These are phyloP conservation scores for Gossypium rotundifolium DNA, from an alignment of 345 rosid species.

Conservation along the genomic window DNA sequence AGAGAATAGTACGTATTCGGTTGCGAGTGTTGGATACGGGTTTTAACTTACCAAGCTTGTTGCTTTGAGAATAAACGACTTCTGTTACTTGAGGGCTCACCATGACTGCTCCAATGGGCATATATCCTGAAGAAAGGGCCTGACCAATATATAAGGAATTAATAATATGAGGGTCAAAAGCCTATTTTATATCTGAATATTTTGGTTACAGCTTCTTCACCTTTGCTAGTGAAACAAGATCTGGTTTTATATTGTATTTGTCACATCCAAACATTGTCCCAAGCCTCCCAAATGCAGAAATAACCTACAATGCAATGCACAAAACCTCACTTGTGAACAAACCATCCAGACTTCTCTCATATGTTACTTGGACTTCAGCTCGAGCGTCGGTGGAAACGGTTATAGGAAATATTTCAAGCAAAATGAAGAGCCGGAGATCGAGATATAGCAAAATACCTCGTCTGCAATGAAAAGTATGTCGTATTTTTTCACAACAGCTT, in stretches of 20 bases:
- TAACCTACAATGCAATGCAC: conserved; percentile 46
- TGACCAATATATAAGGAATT: conserved; percentile 14
- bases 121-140: conserved; percentile 91
- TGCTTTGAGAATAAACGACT: conserved; percentile 87
- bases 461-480: conserved; percentile 88
- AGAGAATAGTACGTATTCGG: not conserved
- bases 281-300: conserved; percentile 96
- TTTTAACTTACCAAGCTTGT: conserved; percentile 58
- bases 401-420: not conserved
- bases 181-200: not conserved
- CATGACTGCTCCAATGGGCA: conserved; percentile 95
- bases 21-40: not conserved
- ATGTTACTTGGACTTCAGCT: not conserved
- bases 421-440: not conserved
- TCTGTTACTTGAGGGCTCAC: conserved; percentile 80
- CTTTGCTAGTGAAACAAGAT: conserved; percentile 48
- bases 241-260: conserved; percentile 47
- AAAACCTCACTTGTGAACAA: not conserved
- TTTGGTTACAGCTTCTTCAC: conserved; percentile 32
- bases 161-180: not conserved
- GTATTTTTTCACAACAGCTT: conserved; percentile 83
- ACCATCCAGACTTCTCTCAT: no score
- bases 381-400: not conserved
- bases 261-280: conserved; percentile 97
- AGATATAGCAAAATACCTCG: conserved; percentile 49